Evolutionary conservation across 495 filamentous ascomycete species (phyloP).

Genomic region (Penicillium silybi): DNA sequence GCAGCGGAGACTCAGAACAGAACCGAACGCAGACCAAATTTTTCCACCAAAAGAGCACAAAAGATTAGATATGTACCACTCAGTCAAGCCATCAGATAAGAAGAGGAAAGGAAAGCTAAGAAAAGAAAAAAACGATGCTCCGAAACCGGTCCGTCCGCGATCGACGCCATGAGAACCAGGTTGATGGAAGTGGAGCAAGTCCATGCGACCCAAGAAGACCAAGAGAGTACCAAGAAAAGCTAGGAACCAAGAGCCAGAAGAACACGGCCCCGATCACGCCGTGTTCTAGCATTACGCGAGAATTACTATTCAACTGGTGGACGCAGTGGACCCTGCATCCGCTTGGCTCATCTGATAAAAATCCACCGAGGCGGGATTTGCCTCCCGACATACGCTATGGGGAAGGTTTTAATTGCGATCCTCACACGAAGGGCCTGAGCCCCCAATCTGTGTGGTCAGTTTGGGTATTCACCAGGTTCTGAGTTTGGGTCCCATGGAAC

Average conservation of each 20-base stretch:
- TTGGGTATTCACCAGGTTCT: not conserved
- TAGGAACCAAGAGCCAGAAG: too few relatives aligned
- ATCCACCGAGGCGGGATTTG: not conserved
- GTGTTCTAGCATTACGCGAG: too few relatives aligned
- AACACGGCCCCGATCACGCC: not conserved
- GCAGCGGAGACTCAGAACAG: too few relatives aligned
- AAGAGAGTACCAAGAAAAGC: not conserved
- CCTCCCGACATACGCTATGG: not conserved
- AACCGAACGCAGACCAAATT: too few relatives aligned
- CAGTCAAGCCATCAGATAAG: too few relatives aligned
- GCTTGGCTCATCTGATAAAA: constrained; percentile 2
- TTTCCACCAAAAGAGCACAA: too few relatives aligned
- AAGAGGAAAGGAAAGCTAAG: not conserved
- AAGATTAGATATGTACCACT: too few relatives aligned
- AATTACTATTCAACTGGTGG: too few relatives aligned
- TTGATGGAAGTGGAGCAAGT: not conserved
- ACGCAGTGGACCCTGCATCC: too few relatives aligned
- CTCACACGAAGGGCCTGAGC: too few relatives aligned
- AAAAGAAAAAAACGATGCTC: not conserved
- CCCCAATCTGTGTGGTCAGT: too few relatives aligned
- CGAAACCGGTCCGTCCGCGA: not conserved
- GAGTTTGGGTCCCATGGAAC: not conserved
- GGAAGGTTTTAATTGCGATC: not conserved
- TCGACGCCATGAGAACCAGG: not conserved
- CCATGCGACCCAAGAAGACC: not conserved